Base-by-base conservation (phyloP, 2,329 filamentous ascomycete genomes). In the Paraphaeosphaeria sporulosa region DNA sequence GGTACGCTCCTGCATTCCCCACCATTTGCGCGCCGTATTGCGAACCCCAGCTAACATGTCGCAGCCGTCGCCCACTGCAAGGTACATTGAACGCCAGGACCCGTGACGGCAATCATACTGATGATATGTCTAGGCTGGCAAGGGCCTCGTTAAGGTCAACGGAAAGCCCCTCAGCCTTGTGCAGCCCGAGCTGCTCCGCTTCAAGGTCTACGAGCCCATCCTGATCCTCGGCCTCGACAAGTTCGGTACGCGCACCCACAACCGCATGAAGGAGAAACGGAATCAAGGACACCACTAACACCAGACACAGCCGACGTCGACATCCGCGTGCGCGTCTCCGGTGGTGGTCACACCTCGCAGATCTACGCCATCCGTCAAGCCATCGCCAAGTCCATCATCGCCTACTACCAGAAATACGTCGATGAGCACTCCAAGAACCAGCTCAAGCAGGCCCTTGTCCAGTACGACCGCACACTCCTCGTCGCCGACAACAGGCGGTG, bases 371-470 rank as follows among this genome's bases (percentile, higher is more conserved):
- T 98, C 87, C 93, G 95, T 78, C 95, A 99, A 87, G 94, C 95
- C 78, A 98, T 99, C 81, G 90, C 94, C 86, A 99, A 98, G 90
- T 91, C 90, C 78, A 92, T 96, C 81, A 79, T 96, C 79, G 91
- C 93, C 84, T 97, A 97, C 91, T 98, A 97, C 91, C 94, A 97
- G 87, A 97, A 99, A 89, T 99, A 90, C 86, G 93, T 98, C 84
- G 95, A 99, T 81, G 95, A 99, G 91, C 94, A 98, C 91, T 93
- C 91, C 87, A 99, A 99, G 92, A 97, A 98, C 90, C 88, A 93
- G 85, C 89, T 99, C 80, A 99, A 98, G 93, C 91, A 94, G 85
- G 92, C 92, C 74, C 90, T 99, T 75, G 92, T 94, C 79, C 89
- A 93, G 83, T 99, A 94, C 87, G 93, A 97, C 88, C 90, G 94